Evolutionary conservation across 106 monocot species (phyloP).

Genomic region (Allium fistulosum): DNA sequence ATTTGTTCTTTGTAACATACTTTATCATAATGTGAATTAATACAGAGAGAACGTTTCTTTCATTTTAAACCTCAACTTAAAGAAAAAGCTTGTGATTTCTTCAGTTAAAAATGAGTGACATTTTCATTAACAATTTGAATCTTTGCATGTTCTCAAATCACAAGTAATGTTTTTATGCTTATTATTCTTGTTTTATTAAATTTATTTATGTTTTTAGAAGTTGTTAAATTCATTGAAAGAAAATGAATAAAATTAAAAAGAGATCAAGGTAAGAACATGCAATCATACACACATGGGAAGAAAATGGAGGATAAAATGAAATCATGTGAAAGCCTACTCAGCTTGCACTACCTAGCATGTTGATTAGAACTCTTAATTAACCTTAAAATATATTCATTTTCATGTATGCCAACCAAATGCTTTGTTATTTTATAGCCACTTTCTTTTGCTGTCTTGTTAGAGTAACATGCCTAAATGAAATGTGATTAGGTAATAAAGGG

Average conservation of each 20-base stretch:
- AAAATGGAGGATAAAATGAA: not conserved
- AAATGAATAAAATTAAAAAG: not conserved
- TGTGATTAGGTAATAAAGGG: too few species aligned
- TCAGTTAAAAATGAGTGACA: not conserved
- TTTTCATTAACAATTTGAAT: not conserved
- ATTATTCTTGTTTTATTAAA: not conserved
- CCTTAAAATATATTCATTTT: not conserved
- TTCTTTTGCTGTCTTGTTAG: conserved; percentile 3
- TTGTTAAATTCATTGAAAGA: not conserved
- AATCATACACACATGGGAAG: conserved; percentile 10
- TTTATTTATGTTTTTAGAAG: too few species aligned
- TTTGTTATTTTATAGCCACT: not conserved
- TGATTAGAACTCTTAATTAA: not conserved
- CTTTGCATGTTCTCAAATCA: not conserved
- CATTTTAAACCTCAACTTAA: not conserved
- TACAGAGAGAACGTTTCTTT: too few species aligned
- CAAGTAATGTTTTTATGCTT: not conserved
- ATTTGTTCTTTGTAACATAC: too few species aligned
- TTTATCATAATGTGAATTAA: too few species aligned
- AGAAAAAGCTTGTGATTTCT: not conserved
- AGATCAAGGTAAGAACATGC: conserved; percentile 5
- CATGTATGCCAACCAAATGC: conserved; percentile 1
- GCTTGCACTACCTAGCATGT: conserved; percentile 5
- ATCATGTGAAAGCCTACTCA: conserved; percentile 4
- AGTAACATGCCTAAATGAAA: not conserved